Evolutionary conservation across 352 stramenopile genomes (phyloP).

Genomic region (Phytophthora brassicae): DNA sequence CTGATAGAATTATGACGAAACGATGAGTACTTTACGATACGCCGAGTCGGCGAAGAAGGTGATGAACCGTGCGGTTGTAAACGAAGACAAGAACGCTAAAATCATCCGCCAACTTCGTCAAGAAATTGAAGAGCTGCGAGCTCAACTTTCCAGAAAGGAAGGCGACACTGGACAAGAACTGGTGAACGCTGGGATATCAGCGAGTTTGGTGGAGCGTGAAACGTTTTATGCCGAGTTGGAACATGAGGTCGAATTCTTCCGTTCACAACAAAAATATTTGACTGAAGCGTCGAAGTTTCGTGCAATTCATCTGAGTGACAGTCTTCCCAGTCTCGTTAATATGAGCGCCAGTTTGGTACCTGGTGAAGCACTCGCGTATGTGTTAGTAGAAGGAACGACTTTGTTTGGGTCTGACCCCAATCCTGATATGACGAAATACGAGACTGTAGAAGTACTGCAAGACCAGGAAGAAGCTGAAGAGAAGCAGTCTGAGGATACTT

Average conservation of each 20-base stretch:
- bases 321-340: slow-evolving; percentile 52
- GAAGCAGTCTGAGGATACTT: slow-evolving; percentile 7
- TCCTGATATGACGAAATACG: slow-evolving; percentile 14
- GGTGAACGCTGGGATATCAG: slow-evolving; percentile 28
- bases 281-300: neutral
- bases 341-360: slow-evolving; percentile 31
- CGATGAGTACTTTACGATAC: slow-evolving; percentile 84
- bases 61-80: slow-evolving; percentile 80
- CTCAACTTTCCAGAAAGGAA: slow-evolving; percentile 41
- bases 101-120: slow-evolving; percentile 79
- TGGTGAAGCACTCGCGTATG: slow-evolving; percentile 42
- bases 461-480: slow-evolving; percentile 6
- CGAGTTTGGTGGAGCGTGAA: slow-evolving; percentile 49
- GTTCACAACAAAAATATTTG: slow-evolving; percentile 32
- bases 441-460: slow-evolving; percentile 9
- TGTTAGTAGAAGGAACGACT: slow-evolving; percentile 44
- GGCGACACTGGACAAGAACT: slow-evolving; percentile 35
- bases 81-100: slow-evolving; percentile 80
- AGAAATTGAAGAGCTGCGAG: slow-evolving; percentile 62
- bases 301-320: slow-evolving; percentile 35
- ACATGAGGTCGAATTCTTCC: slow-evolving; percentile 50
- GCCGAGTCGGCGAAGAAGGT: slow-evolving; percentile 84
- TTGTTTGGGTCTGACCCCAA: slow-evolving; percentile 45
- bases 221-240: slow-evolving; percentile 50
- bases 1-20: slow-evolving; percentile 78